Evolutionary conservation across 768 basidiomycete species (phyloP).

Genomic region (Inosperma sp.): DNA sequence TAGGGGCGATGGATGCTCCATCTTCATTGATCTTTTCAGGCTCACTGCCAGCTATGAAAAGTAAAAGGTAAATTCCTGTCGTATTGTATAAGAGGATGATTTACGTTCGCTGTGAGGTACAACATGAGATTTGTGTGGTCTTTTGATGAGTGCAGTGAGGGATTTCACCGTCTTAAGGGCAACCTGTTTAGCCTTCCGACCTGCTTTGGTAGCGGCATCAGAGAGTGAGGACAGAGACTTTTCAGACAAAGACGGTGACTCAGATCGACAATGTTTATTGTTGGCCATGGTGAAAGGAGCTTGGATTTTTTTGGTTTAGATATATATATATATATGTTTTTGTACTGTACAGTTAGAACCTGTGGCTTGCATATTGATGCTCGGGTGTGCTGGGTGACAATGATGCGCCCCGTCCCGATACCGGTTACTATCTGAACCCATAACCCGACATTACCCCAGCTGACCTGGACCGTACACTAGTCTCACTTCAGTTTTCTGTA

Average conservation of each 20-base stretch:
- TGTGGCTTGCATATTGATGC: neutral
- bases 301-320: neutral
- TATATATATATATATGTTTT: neutral
- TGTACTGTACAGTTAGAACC: neutral
- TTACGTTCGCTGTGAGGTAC: neutral
- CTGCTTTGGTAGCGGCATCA: neutral
- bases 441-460: no score
- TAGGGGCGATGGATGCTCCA: neutral
- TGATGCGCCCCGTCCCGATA: no score
- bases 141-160: neutral
- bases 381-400: no score
- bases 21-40: neutral
- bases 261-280: neutral
- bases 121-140: neutral
- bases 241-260: neutral
- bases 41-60: neutral
- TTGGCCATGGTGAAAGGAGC: neutral
- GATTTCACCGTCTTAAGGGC: no score
- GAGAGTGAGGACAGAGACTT: slow-evolving; percentile 3
- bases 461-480: no score
- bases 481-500: no score
- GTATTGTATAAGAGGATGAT: neutral
- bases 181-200: slow-evolving; percentile 1
- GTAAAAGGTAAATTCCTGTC: neutral
- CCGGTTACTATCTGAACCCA: no score